These are phyloP conservation scores for Monosporascus sp. DNA, from an alignment of 2,329 filamentous ascomycete species.

Conservation along the genomic window DNA sequence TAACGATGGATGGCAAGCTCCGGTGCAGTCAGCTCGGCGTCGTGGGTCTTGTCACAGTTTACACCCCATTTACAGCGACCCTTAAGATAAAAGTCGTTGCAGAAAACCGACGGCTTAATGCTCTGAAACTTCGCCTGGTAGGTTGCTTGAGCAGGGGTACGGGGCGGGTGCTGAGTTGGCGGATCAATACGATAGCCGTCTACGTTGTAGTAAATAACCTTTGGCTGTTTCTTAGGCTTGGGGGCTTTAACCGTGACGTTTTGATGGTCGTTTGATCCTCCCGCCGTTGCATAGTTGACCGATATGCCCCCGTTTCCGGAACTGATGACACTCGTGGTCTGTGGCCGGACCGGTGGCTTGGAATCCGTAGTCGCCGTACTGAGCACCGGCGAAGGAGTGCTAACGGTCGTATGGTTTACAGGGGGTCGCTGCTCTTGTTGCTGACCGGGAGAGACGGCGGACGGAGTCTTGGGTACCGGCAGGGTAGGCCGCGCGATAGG, in stretches of 20 bases:
- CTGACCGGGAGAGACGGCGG: conserved; percentile 8
- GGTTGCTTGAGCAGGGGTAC: conserved; percentile 22
- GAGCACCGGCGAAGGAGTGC: conserved; percentile 8
- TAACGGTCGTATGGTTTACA: conserved; percentile 6
- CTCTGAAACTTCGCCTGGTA: conserved; percentile 26
- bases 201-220: conserved; percentile 24
- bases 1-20: conserved; percentile 30
- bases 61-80: conserved; percentile 23
- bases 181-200: conserved; percentile 25
- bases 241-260: conserved; percentile 27
- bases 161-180: conserved; percentile 24
- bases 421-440: conserved; percentile 10
- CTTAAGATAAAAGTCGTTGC: conserved; percentile 29
- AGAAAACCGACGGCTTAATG: conserved; percentile 26
- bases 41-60: conserved; percentile 26
- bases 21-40: conserved; percentile 21
- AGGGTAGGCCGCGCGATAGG: conserved; percentile 19
- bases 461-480: conserved; percentile 8
- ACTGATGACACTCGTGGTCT: conserved; percentile 21
- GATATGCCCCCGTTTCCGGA: conserved; percentile 30
- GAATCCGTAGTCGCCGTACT: conserved; percentile 7
- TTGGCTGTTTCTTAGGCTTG: conserved; percentile 26
- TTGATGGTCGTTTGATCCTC: conserved; percentile 23
- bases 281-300: conserved; percentile 29
- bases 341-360: conserved; percentile 1